Evolutionary conservation across 306 rosid genomes (phyloP).

Genomic region (Alnus rubra): DNA sequence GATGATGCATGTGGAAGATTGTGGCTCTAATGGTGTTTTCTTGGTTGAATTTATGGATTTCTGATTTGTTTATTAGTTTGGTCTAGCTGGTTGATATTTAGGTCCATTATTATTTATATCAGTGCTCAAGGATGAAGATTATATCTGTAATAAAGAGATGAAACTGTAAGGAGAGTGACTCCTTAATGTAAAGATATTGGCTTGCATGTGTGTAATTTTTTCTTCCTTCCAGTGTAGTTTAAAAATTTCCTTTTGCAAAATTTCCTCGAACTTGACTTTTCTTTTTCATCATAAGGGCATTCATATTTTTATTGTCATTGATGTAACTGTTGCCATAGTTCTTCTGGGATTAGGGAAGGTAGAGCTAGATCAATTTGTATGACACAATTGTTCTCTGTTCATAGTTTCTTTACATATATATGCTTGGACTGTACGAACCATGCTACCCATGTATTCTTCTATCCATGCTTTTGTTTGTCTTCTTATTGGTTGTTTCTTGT

Average conservation of each 20-base stretch:
- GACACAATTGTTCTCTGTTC: neutral
- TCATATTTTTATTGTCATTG: neutral
- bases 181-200: neutral
- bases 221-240: neutral
- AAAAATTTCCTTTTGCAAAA: neutral
- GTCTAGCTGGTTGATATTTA: neutral
- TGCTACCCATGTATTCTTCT: neutral
- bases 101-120: neutral
- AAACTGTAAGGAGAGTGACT: neutral
- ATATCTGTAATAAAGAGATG: neutral
- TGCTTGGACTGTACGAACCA: neutral
- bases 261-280: neutral
- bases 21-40: neutral
- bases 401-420: neutral
- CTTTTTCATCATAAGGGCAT: neutral
- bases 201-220: neutral
- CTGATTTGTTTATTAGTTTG: neutral
- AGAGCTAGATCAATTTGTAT: neutral
- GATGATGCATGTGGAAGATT: neutral
- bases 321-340: neutral
- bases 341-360: neutral
- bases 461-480: neutral
- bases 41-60: neutral
- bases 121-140: too few relatives aligned
- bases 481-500: constrained; percentile 20